Base-by-base conservation (phyloP, 352 stramenopile species). In the Phytophthora sansomeana region DNA sequence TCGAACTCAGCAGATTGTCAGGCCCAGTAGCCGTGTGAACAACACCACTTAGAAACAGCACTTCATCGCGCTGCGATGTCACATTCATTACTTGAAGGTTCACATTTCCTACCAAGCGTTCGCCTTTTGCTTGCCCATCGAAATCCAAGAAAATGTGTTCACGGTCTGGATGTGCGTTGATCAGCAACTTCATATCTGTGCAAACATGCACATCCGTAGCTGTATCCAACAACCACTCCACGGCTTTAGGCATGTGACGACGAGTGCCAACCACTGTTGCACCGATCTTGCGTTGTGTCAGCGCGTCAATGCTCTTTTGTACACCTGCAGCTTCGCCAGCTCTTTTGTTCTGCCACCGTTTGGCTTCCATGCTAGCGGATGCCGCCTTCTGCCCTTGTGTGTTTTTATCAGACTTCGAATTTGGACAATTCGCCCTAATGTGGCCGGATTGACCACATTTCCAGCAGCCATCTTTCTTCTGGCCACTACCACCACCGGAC, bases 21-120 rank as follows among this genome's bases (percentile, higher is more conserved):
- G 43, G 43, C 2, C 21, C 43, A 35, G 43, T 50, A 9, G 43
- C 21, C 11, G 43, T 50, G n/a, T 35, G 43, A 50, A 50, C 43
- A n/a, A 30, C 43, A 19, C 43, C 24, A 35, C 5, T 6, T 24
- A 50, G 19, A 13, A 50, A 35, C 43, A 50, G 35, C 4, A 30
- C 24, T 35, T 50, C 43, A 33, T 50, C 24, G 6, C 6, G 43
- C 5, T 50, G 17, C 11, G 4, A 50, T 16, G 24, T 10, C 21
- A 50, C 24, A 50, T 50, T 50, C 19, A 8, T 50, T 24, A 35
- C 43, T 10, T 35, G 13, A 35, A 35, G 4, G 16, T 17, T 16
- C 11, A 35, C 43, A 35, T 32, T 16, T 10, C 43, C 43, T 30
- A 50, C 24, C 24, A 50, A 3, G 9, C 43, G 24, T 9, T 35